Base-by-base conservation (phyloP, 2,329 filamentous ascomycete genomes). In the Penicillium sp. region DNA sequence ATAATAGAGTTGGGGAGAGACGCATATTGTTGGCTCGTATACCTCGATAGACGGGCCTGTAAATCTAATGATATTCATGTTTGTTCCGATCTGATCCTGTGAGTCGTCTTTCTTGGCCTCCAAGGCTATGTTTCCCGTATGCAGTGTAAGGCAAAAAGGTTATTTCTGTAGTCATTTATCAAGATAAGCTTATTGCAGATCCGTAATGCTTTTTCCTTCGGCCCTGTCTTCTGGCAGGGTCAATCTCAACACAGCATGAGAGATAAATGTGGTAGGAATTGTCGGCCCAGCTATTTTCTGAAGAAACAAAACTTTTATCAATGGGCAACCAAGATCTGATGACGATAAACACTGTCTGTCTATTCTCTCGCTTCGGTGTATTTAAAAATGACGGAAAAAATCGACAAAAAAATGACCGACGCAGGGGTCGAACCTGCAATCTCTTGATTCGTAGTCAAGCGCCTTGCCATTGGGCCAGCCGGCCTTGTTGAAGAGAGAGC, bases 381-480 rank as follows among this genome's bases (percentile, higher is more conserved):
- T n/a, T n/a, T n/a, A n/a, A n/a, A n/a, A n/a, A n/a, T n/a, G n/a
- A n/a, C n/a, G n/a, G n/a, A n/a, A n/a, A 29, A 29, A 29, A 9
- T 11, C 27, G 11, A 31, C n/a, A 52, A 67, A 67, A 59, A 19
- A 57, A 37, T 73, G 71, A 73, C 70, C 70, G 68, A 73, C 71
- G 70, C 70, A 72, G 71, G 71, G 64, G 49, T 79, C 75, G 76
- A 78, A 79, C 77, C 76, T 77, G 72, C 75, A 79, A 78, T 78
- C 77, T 79, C 74, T 77, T 78, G 77, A 79, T 79, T 77, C 77
- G 77, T 79, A 79, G 77, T 79, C 77, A 79, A 78, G 75, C 77
- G 76, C 77, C 76, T 79, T 79, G 72, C 77, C 77, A 78, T 78
- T 78, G 75, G 75, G 76, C 76, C 75, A 77, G 68, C 68, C 64